Percentiles rank a stretch among this genome's conserved stretches.
phyloP scores from a whole-genome alignment of 352 stramenopile genomes.

The Globisporangium cederbergense region DNA sequence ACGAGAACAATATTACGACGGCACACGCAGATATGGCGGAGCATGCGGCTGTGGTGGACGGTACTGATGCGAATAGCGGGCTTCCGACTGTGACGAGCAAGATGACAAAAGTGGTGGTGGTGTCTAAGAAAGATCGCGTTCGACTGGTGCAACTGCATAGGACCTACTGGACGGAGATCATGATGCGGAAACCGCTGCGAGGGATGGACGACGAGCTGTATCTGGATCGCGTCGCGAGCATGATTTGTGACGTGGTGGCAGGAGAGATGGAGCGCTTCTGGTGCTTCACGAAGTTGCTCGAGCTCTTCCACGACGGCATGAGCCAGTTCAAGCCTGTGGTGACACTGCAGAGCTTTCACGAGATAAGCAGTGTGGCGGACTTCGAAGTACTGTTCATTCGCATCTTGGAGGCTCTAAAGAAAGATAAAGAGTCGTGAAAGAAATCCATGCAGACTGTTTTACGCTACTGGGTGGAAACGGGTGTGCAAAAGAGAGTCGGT shows the following conservation, averaged over 20 bases:
- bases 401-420: constrained; percentile 43
- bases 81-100: background rate
- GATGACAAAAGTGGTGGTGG: background rate
- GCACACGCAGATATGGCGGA: background rate
- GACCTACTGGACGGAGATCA: constrained; percentile 41
- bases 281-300: constrained; percentile 58
- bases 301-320: constrained; percentile 52
- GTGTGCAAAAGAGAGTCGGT: background rate
- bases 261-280: constrained; percentile 61
- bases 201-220: constrained; percentile 42
- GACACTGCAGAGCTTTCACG: constrained; percentile 30
- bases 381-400: constrained; percentile 69
- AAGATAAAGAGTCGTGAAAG: constrained; percentile 17
- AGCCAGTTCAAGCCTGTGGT: constrained; percentile 42
- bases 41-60: background rate
- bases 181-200: constrained; percentile 21
- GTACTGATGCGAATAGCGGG: constrained; percentile 2
- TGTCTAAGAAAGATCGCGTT: constrained; percentile 4
- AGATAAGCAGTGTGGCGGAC: constrained; percentile 34
- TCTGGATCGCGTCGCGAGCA: constrained; percentile 29
- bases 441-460: constrained; percentile 3
- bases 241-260: constrained; percentile 39
- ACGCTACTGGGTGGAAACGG: background rate
- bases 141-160: constrained; percentile 38
- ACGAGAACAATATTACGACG: constrained; percentile 1